phyloP scores from a whole-genome alignment of 495 filamentous ascomycete genomes.

The Penicillium daleae region DNA sequence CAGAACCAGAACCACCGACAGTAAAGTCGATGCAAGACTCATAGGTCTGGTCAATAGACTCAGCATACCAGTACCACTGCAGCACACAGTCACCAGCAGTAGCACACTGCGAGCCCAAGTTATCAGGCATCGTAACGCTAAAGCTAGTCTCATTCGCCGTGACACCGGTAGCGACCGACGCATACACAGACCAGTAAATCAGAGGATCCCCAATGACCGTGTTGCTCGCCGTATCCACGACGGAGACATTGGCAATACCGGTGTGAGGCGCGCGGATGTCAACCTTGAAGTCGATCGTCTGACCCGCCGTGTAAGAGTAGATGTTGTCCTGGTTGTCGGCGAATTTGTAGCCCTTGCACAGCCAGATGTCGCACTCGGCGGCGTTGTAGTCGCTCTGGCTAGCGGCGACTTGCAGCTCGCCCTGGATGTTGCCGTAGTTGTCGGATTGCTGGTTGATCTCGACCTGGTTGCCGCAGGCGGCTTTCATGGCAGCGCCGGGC shows the following conservation, averaged over 20 bases:
- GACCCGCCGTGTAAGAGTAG: constrained; percentile 60
- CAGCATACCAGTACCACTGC: constrained; percentile 72
- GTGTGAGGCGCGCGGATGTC: constrained; percentile 66
- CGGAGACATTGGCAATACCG: constrained; percentile 69
- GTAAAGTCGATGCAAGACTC: constrained; percentile 75
- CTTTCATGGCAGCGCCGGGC: constrained; percentile 61
- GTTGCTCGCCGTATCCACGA: constrained; percentile 66
- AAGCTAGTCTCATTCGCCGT: constrained; percentile 65
- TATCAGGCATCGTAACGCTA: constrained; percentile 64
- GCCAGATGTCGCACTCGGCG: constrained; percentile 63
- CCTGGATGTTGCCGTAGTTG: constrained; percentile 71
- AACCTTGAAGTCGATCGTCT: constrained; percentile 62
- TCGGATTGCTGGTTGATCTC: constrained; percentile 62
- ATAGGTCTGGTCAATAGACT: constrained; percentile 70
- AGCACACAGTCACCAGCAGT: constrained; percentile 67
- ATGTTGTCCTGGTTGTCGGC: constrained; percentile 70
- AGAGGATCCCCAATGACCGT: constrained; percentile 59
- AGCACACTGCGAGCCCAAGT: constrained; percentile 58
- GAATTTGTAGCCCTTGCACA: constrained; percentile 75
- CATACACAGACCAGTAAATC: constrained; percentile 61
- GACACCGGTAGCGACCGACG: constrained; percentile 49
- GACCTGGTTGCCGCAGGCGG: constrained; percentile 66
- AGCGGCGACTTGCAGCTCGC: constrained; percentile 61
- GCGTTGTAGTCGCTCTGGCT: constrained; percentile 60
- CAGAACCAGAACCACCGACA: constrained; percentile 38